Conservation (phyloP, 2,329 filamentous ascomycete species). For the Didymella sp. region DNA sequence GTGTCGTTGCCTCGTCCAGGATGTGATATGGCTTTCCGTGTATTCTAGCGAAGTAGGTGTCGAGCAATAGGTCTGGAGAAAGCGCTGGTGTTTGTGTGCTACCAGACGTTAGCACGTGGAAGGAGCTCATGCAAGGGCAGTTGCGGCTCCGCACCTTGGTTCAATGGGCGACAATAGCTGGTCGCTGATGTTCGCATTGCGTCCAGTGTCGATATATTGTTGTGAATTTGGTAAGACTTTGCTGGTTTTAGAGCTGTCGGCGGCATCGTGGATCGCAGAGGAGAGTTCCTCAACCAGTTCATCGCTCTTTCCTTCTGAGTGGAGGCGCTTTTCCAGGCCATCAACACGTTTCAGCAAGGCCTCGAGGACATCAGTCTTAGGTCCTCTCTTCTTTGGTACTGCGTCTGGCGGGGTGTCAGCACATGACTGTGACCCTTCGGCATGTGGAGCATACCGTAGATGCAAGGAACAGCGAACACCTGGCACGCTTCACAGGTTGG, state of each 20-base stretch:
- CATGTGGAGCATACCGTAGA: constrained; percentile 70
- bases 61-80: constrained; percentile 69
- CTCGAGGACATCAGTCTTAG: constrained; percentile 88
- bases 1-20: constrained; percentile 76
- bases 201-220: constrained; percentile 37
- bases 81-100: constrained; percentile 54
- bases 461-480: constrained; percentile 85
- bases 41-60: constrained; percentile 79
- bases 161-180: constrained; percentile 50
- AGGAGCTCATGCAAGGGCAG: constrained; percentile 10
- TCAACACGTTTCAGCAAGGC: constrained; percentile 85
- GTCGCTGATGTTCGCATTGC: constrained; percentile 33
- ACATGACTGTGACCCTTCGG: constrained; percentile 13
- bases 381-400: constrained; percentile 86
- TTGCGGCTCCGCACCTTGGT: constrained; percentile 40
- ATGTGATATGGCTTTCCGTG: constrained; percentile 85
- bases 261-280: constrained; percentile 31
- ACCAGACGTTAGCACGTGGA: constrained; percentile 26
- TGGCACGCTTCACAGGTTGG: constrained; percentile 89
- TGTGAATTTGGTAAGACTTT: constrained; percentile 32
- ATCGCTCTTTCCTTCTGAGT: constrained; percentile 60
- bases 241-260: constrained; percentile 30
- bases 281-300: constrained; percentile 40
- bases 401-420: constrained; percentile 66
- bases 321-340: constrained; percentile 79